Evolutionary conservation across 2,329 filamentous ascomycete genomes (phyloP).

Genomic region (Sordariomycetes sp.): DNA sequence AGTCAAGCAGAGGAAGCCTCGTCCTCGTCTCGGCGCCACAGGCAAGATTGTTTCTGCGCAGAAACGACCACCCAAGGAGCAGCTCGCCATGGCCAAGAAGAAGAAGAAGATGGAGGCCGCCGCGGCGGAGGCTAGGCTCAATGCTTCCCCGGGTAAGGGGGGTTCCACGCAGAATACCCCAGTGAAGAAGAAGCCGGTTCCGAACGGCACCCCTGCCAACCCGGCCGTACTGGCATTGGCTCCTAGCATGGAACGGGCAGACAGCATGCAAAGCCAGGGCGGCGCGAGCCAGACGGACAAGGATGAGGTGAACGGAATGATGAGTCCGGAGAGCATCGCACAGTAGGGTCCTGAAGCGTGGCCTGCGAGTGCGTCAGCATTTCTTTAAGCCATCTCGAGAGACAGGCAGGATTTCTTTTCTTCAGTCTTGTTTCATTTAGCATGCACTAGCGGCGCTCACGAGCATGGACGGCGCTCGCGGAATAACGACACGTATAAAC

Average conservation of each 20-base stretch:
- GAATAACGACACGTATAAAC: too few relatives aligned
- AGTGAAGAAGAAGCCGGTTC: conserved; percentile 43
- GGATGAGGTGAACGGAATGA: conserved; percentile 63
- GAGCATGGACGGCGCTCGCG: too few relatives aligned
- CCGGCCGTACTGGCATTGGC: conserved; percentile 29
- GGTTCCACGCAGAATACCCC: conserved; percentile 28
- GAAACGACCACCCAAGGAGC: conserved; percentile 74
- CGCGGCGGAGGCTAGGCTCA: conserved; percentile 37
- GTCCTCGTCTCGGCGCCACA: conserved; percentile 57
- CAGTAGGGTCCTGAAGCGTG: conserved; percentile 16
- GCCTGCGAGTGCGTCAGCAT: too few relatives aligned
- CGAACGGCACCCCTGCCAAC: conserved; percentile 27
- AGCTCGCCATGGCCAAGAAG: conserved; percentile 77
- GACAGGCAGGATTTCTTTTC: too few relatives aligned
- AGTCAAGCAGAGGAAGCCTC: conserved; percentile 73
- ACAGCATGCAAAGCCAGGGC: conserved; percentile 49
- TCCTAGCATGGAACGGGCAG: conserved; percentile 47
- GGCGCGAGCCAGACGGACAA: conserved; percentile 58
- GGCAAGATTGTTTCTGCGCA: conserved; percentile 82
- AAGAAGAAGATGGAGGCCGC: conserved; percentile 69
- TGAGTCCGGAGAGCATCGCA: conserved; percentile 74
- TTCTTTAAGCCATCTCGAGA: too few relatives aligned
- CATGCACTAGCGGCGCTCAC: too few relatives aligned
- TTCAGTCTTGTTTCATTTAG: too few relatives aligned
- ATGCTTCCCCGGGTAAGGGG: conserved; percentile 22